Conservation (phyloP, 345 rosid genomes). For the Turritis glabra region DNA sequence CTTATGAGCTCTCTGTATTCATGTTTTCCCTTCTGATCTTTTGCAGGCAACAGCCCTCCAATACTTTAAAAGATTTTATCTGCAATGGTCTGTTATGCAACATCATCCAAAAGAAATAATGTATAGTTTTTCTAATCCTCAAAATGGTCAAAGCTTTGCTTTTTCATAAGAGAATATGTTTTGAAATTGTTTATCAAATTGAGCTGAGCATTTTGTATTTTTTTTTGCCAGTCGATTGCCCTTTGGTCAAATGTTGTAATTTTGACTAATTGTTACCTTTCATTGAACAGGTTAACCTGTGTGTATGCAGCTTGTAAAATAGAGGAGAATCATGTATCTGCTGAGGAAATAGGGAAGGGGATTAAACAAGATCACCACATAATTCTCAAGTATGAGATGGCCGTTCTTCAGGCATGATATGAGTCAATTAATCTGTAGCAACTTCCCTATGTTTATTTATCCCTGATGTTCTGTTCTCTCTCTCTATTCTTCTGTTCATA, state of each 20-base stretch:
- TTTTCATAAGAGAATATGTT: neutral
- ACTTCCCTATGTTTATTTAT: constrained; percentile 12
- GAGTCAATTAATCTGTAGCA: constrained; percentile 15
- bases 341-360: constrained; percentile 99
- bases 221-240: neutral
- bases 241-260: constrained; percentile 22
- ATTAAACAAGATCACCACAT: constrained; percentile 95
- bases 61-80: constrained; percentile 94
- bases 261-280: constrained; percentile 23
- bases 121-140: constrained; percentile 48
- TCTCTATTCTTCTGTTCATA: constrained; percentile 8
- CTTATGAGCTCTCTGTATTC: constrained; percentile 1
- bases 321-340: constrained; percentile 98
- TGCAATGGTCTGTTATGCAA: constrained; percentile 99
- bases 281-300: constrained; percentile 80
- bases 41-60: constrained; percentile 92
- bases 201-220: neutral
- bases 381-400: constrained; percentile 98
- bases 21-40: constrained; percentile 13
- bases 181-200: neutral
- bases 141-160: neutral
- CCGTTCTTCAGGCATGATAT: constrained; percentile 81
- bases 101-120: constrained; percentile 94
- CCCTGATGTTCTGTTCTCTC: constrained; percentile 10
- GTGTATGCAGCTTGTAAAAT: constrained; percentile 94